Evolutionary conservation across 2,329 filamentous ascomycete species (phyloP).

Genomic region (Aciculosporium take): DNA sequence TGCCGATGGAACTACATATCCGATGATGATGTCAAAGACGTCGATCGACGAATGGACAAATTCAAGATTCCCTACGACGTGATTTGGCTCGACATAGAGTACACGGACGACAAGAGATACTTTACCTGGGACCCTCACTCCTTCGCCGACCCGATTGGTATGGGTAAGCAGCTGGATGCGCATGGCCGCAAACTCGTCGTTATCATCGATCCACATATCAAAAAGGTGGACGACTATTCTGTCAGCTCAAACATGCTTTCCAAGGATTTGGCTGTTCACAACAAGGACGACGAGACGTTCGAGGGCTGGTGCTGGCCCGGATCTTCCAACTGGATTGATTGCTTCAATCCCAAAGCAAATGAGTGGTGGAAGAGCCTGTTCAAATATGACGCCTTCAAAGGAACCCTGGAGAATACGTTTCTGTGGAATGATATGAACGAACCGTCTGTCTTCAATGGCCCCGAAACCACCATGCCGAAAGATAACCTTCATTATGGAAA

Average conservation of each 20-base stretch:
- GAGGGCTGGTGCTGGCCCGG: conserved; percentile 99
- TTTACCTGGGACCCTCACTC: conserved; percentile 91
- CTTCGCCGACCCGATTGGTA: conserved; percentile 72
- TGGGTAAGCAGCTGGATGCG: conserved; percentile 76
- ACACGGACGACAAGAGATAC: conserved; percentile 93
- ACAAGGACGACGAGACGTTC: conserved; percentile 79
- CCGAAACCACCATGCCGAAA: conserved; percentile 97
- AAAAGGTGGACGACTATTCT: conserved; percentile 67
- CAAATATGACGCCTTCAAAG: conserved; percentile 77
- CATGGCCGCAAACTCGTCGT: conserved; percentile 81
- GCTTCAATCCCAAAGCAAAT: conserved; percentile 82
- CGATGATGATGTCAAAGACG: conserved; percentile 91
- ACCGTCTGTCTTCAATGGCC: conserved; percentile 95
- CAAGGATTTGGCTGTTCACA: conserved; percentile 70
- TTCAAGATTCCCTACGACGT: conserved; percentile 93
- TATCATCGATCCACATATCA: conserved; percentile 96
- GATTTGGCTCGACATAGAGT: conserved; percentile 98
- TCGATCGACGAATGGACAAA: conserved; percentile 93
- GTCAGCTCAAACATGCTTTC: conserved; percentile 71
- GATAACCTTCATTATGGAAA: conserved; percentile 83
- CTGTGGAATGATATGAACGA: conserved; percentile 99
- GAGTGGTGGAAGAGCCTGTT: conserved; percentile 88
- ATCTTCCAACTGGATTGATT: conserved; percentile 90
- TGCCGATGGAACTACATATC: conserved; percentile 98
- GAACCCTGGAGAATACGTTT: conserved; percentile 72